phyloP scores from a whole-genome alignment of 2,329 filamentous ascomycete species.

The Chaetomium sp. region DNA sequence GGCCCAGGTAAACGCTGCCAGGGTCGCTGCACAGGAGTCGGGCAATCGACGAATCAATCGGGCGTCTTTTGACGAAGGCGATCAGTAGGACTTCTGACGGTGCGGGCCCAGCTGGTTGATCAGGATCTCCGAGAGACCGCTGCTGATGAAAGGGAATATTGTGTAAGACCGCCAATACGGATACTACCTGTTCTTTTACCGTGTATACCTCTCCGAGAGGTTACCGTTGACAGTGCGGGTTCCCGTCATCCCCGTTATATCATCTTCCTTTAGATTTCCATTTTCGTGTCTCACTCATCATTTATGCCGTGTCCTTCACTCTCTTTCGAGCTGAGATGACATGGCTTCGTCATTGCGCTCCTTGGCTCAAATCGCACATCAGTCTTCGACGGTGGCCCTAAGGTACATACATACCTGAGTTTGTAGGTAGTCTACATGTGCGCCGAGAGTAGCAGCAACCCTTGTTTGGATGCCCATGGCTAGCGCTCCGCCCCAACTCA shows the following conservation, averaged over 20 bases:
- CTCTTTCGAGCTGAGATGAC: neutral
- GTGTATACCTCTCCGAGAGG: neutral
- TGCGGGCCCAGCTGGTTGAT: neutral
- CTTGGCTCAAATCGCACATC: neutral
- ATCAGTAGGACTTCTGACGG: neutral
- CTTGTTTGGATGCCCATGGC: neutral
- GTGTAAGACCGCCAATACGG: no score
- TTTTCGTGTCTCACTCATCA: conserved; percentile 2
- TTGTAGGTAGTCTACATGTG: neutral
- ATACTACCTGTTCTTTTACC: neutral
- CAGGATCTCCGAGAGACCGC: conserved; percentile 2
- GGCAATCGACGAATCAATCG: conserved; percentile 2
- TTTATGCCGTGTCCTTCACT: neutral
- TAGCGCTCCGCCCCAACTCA: neutral
- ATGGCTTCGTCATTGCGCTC: neutral
- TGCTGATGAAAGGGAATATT: neutral
- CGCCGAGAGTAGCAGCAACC: neutral
- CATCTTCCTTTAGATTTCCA: neutral
- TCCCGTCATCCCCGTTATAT: neutral
- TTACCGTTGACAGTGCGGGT: neutral
- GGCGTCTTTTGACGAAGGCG: neutral
- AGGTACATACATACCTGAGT: neutral
- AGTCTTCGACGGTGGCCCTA: neutral
- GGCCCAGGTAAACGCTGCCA: neutral
- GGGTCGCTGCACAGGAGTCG: neutral